A percentile compares a stretch with the other conserved stretches of the same genome.
Evolutionary conservation across 139 green algal species (phyloP).

Genomic region (Coelastrella sp.): DNA sequence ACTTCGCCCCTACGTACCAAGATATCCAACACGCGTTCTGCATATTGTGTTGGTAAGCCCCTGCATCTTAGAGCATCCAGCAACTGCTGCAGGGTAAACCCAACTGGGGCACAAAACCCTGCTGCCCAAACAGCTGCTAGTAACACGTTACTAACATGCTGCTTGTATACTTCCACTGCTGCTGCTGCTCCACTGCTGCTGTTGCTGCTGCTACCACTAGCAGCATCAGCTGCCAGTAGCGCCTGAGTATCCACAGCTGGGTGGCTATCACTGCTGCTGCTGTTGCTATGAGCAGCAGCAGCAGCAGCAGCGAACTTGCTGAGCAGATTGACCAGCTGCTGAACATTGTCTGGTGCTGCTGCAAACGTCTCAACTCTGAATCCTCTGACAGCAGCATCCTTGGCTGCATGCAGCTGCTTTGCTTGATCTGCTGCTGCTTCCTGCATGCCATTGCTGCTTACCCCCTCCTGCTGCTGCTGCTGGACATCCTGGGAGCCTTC

Average conservation of each 20-base stretch:
- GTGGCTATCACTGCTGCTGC: not conserved
- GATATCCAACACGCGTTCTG: not conserved
- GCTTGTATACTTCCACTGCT: not conserved
- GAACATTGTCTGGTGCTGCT: not conserved
- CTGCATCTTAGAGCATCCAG: not conserved
- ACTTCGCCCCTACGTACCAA: not conserved
- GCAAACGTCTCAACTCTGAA: not conserved
- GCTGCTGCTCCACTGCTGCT: not conserved
- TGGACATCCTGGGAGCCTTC: not conserved
- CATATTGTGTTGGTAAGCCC: not conserved
- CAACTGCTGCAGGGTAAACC: constrained; percentile 25
- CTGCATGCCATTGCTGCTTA: not conserved
- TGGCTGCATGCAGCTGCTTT: not conserved
- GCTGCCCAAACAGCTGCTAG: constrained; percentile 40
- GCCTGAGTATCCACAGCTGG: not conserved
- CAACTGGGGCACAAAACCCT: not conserved
- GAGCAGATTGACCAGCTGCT: constrained; percentile 18
- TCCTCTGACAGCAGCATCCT: not conserved
- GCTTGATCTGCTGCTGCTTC: not conserved
- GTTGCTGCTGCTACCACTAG: constrained; percentile 7
- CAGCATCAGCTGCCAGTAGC: not conserved
- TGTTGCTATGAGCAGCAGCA: constrained; percentile 11
- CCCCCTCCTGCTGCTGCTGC: constrained; percentile 8
- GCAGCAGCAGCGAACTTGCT: not conserved
- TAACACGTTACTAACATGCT: constrained; percentile 32